Conservation (phyloP, 257 asterid species). For the Striga asiatica region DNA sequence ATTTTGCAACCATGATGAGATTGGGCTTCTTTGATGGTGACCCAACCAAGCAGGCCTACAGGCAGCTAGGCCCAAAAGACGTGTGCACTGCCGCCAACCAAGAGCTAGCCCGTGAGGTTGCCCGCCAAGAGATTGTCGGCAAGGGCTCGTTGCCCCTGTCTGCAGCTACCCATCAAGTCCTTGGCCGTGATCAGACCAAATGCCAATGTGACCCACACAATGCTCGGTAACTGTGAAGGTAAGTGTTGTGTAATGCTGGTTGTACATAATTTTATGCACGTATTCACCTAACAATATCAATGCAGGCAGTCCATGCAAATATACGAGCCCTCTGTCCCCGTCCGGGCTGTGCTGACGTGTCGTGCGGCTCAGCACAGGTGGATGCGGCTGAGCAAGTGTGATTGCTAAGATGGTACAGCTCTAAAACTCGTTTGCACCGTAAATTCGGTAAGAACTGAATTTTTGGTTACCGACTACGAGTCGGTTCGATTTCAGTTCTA, state of each 20-base stretch:
- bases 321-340: constrained; percentile 46
- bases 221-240: constrained; percentile 85
- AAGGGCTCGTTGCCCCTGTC: constrained; percentile 58
- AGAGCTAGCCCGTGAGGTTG: constrained; percentile 78
- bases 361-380: constrained; percentile 41
- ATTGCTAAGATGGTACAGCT: no score
- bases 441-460: no score
- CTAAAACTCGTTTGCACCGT: no score
- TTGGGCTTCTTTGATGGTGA: constrained; percentile 90
- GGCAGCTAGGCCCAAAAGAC: constrained; percentile 81
- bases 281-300: neutral
- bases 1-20: constrained; percentile 67
- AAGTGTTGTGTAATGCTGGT: no score
- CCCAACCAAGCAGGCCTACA: constrained; percentile 51
- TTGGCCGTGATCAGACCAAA: constrained; percentile 88
- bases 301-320: constrained; percentile 68
- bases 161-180: constrained; percentile 38
- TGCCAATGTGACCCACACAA: constrained; percentile 47
- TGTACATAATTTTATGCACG: no score
- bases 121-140: constrained; percentile 68
- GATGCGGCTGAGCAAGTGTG: constrained; percentile 56
- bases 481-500: no score
- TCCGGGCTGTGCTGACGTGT: constrained; percentile 44
- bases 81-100: constrained; percentile 57
- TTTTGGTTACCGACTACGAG: no score